Evolutionary conservation across 106 monocot genomes (phyloP).

Genomic region (Posidonia australis): DNA sequence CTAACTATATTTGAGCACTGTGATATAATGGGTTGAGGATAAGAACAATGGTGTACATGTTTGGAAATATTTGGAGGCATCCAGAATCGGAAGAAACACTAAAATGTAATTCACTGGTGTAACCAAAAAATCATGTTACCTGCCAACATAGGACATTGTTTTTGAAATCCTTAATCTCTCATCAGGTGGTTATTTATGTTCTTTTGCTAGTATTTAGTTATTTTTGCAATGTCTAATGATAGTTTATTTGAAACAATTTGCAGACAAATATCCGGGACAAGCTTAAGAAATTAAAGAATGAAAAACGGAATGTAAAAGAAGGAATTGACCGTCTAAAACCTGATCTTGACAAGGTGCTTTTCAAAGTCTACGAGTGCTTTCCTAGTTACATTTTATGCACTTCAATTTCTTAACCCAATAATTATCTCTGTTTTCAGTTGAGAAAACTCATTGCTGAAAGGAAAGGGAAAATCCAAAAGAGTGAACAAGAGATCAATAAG

Average conservation of each 20-base stretch:
- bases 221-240: background rate
- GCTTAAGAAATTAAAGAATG: slow-evolving; percentile 47
- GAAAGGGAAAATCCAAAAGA: slow-evolving; percentile 45
- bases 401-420: background rate
- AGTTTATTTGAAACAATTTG: slow-evolving; percentile 4
- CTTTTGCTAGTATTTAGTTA: background rate
- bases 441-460: slow-evolving; percentile 45
- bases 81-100: too few species aligned
- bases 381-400: background rate
- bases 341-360: slow-evolving; percentile 58
- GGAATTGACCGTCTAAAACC: slow-evolving; percentile 62
- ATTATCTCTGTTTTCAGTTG: slow-evolving; percentile 30
- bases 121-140: too few species aligned
- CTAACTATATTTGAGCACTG: too few species aligned
- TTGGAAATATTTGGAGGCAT: too few species aligned
- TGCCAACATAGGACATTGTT: too few species aligned
- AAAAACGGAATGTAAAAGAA: slow-evolving; percentile 58
- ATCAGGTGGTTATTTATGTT: too few species aligned
- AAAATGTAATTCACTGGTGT: too few species aligned
- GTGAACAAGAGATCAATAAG: slow-evolving; percentile 85
- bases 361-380: background rate
- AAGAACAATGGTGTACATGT: too few species aligned
- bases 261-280: slow-evolving; percentile 75
- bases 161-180: too few species aligned
- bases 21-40: too few species aligned